A percentile compares a stretch with the other conserved stretches of the same genome.
Conservation (phyloP, 345 rosid genomes). For the Leavenworthia alabamica region DNA sequence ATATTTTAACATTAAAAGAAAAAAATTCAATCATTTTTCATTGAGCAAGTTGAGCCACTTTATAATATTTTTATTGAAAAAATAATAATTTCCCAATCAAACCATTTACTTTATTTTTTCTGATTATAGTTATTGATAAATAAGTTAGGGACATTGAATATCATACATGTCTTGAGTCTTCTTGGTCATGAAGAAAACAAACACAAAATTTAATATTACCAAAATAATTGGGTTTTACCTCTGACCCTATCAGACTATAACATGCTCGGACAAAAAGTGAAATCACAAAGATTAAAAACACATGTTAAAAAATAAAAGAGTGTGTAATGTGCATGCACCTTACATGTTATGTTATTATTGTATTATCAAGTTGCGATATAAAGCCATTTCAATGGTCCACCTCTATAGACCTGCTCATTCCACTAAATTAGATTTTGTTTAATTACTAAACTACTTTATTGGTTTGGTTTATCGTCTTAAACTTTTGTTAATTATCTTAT, state of each 20-base stretch:
- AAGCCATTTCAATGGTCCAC: constrained; percentile 25
- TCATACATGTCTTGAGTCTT: constrained; percentile 15
- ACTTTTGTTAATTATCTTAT: background rate
- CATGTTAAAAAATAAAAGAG: background rate
- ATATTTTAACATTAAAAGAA: background rate
- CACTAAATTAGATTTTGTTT: constrained; percentile 2
- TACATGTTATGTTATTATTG: background rate
- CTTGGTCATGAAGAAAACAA: constrained; percentile 5
- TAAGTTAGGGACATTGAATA: constrained; percentile 4
- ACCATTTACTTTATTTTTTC: background rate
- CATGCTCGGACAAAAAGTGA: constrained; percentile 6
- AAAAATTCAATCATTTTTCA: background rate
- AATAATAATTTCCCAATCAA: constrained; percentile 3
- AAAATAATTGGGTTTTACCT: background rate
- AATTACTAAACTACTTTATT: background rate
- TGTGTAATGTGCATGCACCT: constrained; percentile 29
- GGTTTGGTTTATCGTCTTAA: constrained; percentile 20
- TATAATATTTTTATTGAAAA: no score
- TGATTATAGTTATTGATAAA: background rate
- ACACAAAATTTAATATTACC: background rate
- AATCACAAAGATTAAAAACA: constrained; percentile 5
- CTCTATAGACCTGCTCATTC: constrained; percentile 4
- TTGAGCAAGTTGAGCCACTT: constrained; percentile 20
- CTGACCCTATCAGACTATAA: constrained; percentile 25
- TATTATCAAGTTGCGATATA: constrained; percentile 19